phyloP scores from a whole-genome alignment of 2,329 filamentous ascomycete species.

The Claviceps humidiphila region DNA sequence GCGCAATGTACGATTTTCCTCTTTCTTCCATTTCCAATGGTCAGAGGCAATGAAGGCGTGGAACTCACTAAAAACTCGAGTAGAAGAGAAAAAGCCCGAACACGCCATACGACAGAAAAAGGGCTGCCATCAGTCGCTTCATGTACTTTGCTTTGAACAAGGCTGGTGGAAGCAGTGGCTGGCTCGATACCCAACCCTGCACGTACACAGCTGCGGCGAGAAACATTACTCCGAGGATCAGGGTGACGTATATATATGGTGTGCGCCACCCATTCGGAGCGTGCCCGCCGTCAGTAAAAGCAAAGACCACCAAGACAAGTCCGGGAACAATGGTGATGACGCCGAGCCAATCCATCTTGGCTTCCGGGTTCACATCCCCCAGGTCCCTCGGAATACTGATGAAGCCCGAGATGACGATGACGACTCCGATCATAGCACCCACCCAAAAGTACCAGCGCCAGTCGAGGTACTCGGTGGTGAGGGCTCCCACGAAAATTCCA shows the following conservation, averaged over 20 bases:
- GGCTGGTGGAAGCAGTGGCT: conserved; percentile 56
- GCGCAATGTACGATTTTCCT: background rate
- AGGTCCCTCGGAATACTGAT: conserved; percentile 26
- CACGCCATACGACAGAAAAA: conserved; percentile 56
- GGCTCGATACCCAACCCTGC: conserved; percentile 54
- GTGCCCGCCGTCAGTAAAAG: conserved; percentile 60
- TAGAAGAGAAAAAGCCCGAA: conserved; percentile 59
- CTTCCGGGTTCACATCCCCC: conserved; percentile 10
- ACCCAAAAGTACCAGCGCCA: conserved; percentile 66
- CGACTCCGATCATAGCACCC: conserved; percentile 31
- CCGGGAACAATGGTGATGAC: conserved; percentile 47
- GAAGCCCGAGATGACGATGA: conserved; percentile 32
- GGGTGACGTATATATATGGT: conserved; percentile 54
- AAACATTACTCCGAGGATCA: conserved; percentile 48
- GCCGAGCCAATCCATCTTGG: conserved; percentile 57
- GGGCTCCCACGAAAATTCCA: conserved; percentile 55
- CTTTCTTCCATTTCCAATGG: background rate
- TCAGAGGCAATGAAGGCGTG: background rate
- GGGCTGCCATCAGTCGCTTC: conserved; percentile 43
- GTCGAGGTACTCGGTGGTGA: conserved; percentile 43
- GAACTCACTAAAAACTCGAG: conserved; percentile 48
- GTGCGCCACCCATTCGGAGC: conserved; percentile 58
- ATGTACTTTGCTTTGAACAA: conserved; percentile 60
- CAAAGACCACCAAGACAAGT: conserved; percentile 57
- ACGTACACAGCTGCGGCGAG: conserved; percentile 52